Conservation (phyloP, 2,329 filamentous ascomycete species). For the Tolypocladium tropicale region DNA sequence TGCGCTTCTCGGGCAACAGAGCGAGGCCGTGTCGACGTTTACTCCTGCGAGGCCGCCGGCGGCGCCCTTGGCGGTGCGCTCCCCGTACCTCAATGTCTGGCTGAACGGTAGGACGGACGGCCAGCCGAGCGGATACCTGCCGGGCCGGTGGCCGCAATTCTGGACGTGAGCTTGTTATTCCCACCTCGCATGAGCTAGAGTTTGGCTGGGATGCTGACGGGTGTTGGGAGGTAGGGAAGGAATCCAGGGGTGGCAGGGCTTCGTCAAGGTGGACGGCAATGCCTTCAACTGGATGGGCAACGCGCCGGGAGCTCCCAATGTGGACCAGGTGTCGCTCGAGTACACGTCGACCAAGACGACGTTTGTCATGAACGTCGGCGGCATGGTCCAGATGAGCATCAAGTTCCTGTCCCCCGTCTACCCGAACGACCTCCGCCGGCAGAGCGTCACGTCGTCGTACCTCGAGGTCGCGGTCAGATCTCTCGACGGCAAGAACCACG, state of each 20-base stretch:
- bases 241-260: slow-evolving; percentile 55
- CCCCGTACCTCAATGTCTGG: slow-evolving; percentile 67
- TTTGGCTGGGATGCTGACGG: background rate
- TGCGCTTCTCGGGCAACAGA: slow-evolving; percentile 7
- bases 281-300: slow-evolving; percentile 60
- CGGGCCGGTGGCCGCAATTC: slow-evolving; percentile 59
- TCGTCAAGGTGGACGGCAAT: slow-evolving; percentile 57
- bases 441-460: slow-evolving; percentile 63
- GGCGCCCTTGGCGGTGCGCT: slow-evolving; percentile 62
- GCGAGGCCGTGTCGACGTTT: slow-evolving; percentile 39
- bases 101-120: slow-evolving; percentile 49
- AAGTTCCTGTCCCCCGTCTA: slow-evolving; percentile 64
- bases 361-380: slow-evolving; percentile 56
- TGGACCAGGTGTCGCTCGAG: slow-evolving; percentile 51
- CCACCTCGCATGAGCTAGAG: background rate
- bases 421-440: slow-evolving; percentile 53
- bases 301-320: slow-evolving; percentile 34
- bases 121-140: slow-evolving; percentile 54
- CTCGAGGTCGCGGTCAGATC: slow-evolving; percentile 53
- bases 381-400: slow-evolving; percentile 52
- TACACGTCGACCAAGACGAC: slow-evolving; percentile 65
- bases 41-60: slow-evolving; percentile 55
- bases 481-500: slow-evolving; percentile 49
- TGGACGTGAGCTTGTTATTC: slow-evolving; percentile 53
- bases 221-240: slow-evolving; percentile 26